phyloP scores from a whole-genome alignment of 2,329 filamentous ascomycete species.

The Coccinonectria pachysandricola region DNA sequence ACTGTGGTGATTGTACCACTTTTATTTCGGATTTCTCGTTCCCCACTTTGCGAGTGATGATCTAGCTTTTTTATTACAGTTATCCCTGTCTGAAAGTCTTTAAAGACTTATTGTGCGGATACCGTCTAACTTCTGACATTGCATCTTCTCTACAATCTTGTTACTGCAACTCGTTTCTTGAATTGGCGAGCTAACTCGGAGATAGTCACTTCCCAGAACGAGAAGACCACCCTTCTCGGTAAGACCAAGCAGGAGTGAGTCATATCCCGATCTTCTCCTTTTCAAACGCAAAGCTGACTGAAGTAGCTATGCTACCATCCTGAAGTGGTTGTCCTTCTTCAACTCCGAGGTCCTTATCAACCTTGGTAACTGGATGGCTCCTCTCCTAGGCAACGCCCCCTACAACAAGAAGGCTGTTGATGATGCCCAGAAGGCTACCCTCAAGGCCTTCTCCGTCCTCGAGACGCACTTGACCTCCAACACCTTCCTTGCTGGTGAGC shows the following conservation, averaged over 20 bases:
- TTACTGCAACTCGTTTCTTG: constrained; percentile 13
- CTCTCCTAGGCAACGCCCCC: constrained; percentile 66
- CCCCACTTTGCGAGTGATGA: constrained; percentile 48
- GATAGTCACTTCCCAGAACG: constrained; percentile 94
- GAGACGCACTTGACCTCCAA: constrained; percentile 85
- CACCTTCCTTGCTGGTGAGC: constrained; percentile 97
- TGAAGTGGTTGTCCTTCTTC: constrained; percentile 96
- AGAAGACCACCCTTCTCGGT: constrained; percentile 98
- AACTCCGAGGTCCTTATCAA: constrained; percentile 73
- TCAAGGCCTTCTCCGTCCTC: constrained; percentile 59
- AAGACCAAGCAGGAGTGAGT: constrained; percentile 98
- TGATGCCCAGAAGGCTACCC: constrained; percentile 58
- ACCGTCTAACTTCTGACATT: constrained; percentile 73
- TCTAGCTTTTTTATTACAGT: constrained; percentile 70
- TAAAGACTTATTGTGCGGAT: constrained; percentile 61
- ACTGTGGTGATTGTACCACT: constrained; percentile 8
- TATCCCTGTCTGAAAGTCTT: constrained; percentile 94
- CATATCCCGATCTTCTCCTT: neutral
- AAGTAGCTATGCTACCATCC: constrained; percentile 76
- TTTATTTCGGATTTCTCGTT: too few species aligned
- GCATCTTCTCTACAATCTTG: constrained; percentile 20
- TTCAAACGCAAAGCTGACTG: constrained; percentile 14
- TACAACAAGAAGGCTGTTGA: constrained; percentile 99
- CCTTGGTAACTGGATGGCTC: constrained; percentile 74
- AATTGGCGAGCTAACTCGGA: constrained; percentile 24